Percentiles rank a stretch among this genome's conserved stretches.
These are phyloP conservation scores for Sabuloglossum arenarium DNA, from an alignment of 495 filamentous ascomycete genomes.

Conservation along the genomic window DNA sequence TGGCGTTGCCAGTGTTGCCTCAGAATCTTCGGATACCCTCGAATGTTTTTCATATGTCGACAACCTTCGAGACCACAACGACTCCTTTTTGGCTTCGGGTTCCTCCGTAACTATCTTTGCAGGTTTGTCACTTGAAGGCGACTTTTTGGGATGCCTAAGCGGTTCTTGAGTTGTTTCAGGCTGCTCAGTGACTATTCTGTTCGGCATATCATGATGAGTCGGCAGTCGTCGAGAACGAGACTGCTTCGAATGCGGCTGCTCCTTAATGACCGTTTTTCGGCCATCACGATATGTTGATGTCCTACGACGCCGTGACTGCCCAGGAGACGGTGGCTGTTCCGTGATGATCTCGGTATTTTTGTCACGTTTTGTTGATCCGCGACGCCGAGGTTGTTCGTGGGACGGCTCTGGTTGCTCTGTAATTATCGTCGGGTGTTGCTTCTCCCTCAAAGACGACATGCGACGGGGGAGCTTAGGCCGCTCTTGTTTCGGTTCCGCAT, in stretches of 20 bases:
- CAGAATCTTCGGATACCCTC: neutral
- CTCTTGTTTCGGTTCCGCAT: neutral
- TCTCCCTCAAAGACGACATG: neutral
- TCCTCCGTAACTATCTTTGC: neutral
- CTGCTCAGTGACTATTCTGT: neutral
- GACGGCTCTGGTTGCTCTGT: neutral
- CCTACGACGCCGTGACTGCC: neutral
- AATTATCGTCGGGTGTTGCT: neutral
- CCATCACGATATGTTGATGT: neutral
- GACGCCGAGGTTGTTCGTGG: neutral
- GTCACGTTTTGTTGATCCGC: neutral
- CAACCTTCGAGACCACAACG: neutral
- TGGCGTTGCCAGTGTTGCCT: neutral
- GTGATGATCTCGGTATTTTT: neutral
- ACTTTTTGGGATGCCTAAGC: neutral
- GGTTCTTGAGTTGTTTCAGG: neutral
- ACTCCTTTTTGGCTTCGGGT: neutral
- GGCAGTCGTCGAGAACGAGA: neutral
- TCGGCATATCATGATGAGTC: neutral
- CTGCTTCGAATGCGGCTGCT: neutral
- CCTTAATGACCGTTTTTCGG: neutral
- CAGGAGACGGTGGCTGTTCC: neutral
- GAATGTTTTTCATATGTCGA: neutral
- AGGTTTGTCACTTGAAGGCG: neutral
- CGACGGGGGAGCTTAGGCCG: neutral